Evolutionary conservation across 225 moss, liverwort and hornwort species (phyloP).

Genomic region (Thuidium tamariscinum): DNA sequence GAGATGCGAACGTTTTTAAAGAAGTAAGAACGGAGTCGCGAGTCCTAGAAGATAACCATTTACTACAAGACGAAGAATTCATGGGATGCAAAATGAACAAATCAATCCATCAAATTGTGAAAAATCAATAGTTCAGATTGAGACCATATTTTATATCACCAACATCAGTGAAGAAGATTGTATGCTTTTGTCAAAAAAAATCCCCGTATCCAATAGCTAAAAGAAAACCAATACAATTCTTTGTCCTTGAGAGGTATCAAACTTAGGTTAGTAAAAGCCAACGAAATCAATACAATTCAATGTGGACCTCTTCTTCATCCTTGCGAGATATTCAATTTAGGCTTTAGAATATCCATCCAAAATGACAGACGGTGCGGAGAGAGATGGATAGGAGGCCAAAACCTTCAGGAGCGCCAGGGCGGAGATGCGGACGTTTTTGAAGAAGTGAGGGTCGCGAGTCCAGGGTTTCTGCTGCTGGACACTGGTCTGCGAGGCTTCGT

Average conservation of each 20-base stretch:
- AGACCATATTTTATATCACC: not conserved
- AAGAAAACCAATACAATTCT: not conserved
- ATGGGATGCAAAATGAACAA: not conserved
- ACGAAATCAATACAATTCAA: not conserved
- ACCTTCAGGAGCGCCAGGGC: slow-evolving; percentile 85
- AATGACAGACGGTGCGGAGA: not conserved
- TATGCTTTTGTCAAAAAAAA: too few relatives aligned
- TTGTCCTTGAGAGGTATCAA: not conserved
- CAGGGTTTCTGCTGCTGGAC: slow-evolving; percentile 83
- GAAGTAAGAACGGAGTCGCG: not conserved
- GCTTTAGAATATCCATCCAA: not conserved
- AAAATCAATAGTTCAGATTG: not conserved
- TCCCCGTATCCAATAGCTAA: not conserved
- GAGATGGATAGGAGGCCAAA: not conserved
- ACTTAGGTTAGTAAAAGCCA: not conserved
- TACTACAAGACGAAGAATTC: not conserved
- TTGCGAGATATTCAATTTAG: not conserved
- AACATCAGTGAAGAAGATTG: not conserved
- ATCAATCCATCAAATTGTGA: not conserved
- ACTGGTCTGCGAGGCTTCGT: slow-evolving; percentile 57
- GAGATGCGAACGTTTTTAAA: too few relatives aligned
- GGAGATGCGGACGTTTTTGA: slow-evolving; percentile 81
- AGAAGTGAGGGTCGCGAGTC: slow-evolving; percentile 78
- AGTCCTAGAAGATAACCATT: not conserved
- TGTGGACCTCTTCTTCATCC: not conserved